Base-by-base conservation (phyloP, 2,329 filamentous ascomycete species). In the Fusarium pseudograminearum region DNA sequence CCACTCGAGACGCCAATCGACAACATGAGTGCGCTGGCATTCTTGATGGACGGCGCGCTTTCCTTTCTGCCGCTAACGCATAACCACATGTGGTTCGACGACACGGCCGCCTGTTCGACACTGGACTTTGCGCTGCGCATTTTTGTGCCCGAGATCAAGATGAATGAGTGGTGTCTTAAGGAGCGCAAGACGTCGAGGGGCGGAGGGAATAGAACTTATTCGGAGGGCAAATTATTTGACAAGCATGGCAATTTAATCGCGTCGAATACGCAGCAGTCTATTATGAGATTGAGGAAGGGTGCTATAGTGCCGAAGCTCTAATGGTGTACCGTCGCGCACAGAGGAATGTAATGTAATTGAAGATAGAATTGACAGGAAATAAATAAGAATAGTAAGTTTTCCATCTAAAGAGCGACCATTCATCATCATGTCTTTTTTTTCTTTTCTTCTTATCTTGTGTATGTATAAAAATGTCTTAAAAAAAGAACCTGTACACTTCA, bases 61-160 rank as follows among this genome's bases (percentile, higher is more conserved):
- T 74, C 82, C 0, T 85, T 86, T 38, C 34, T 81, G 2, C 83
- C 84, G 0, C 65, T 86, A 51, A 76, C 74, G 2, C 83, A 84
- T 53, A 78, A 74, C 52, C 77, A 82, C 12, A 70, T 79, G 75
- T 83, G 78, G 69, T 76, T 85, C 38, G 79, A 82, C 3, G 83
- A 86, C 38, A 77, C 77, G 0, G 78, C 68, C 9, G 82, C 83
- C 4, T 84, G 80, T 53, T 82, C 80, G 4, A 82, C 79, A 12
- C 69, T 86, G n/a, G 84, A 87, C 66, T 86, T 86, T 72, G 80
- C 85, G 5, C 59, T 87, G 58, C 76, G 84, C 1, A 67, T 84
- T 9, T 82, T 84, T 61, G 74, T 72, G 2, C 78, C 76, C 1
- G 76, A 79, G 0, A 57, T 83, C 1, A 76, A 84, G 53, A 11